Evolutionary conservation across 768 basidiomycete genomes (phyloP), one percentile per base, ranked within the genome.

Genomic region (Mycena haematopus): DNA sequence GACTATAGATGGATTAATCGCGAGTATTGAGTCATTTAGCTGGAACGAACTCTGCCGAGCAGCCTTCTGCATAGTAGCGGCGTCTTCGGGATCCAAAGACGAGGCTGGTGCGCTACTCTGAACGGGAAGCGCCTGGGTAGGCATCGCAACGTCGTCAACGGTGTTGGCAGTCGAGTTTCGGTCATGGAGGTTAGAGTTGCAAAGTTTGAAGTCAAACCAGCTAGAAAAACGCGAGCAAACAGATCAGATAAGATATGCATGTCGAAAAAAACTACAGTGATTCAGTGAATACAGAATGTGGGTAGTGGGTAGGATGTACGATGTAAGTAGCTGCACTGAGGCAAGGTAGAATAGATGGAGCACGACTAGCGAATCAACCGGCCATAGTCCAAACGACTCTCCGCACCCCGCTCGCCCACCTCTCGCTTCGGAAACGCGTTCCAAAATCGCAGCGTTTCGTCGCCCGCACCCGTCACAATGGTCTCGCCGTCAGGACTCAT

Each of bases 401-500:
- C 82, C 58, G 70, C 69, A 57, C 75, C 77, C 45, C 78, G 67
- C 59, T 74, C 75, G 17, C 73, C 72, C 54, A 73, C 76, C 68
- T 88, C 89, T 66, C 79, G 84, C 75, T 86, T 88, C n/a, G 92
- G 92, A 71, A 99, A 98, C 0, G 95, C 95, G 74, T 95, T 96
- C 96, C 96, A 99, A 76, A 99, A 99, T 65, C 95, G 77, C 56
- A 99, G 77, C 4, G 96, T 99, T 78, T 99, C 96, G 74, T 99
- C 96, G 0, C 96, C 96, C 0, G 96, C 96, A 17, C 96, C 96
- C 0, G 96, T 99, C 27, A 98, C 97, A 65, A 99, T 98, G 0
- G 96, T 99, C 78, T 96, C 94, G 19, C 96, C 95, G 68, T 97
- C 96, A 0, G 96, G 96, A 70, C 90, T 92, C 93, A 96, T 95